Base-by-base conservation (phyloP, 345 rosid genomes). In the Abelmoschus esculentus region DNA sequence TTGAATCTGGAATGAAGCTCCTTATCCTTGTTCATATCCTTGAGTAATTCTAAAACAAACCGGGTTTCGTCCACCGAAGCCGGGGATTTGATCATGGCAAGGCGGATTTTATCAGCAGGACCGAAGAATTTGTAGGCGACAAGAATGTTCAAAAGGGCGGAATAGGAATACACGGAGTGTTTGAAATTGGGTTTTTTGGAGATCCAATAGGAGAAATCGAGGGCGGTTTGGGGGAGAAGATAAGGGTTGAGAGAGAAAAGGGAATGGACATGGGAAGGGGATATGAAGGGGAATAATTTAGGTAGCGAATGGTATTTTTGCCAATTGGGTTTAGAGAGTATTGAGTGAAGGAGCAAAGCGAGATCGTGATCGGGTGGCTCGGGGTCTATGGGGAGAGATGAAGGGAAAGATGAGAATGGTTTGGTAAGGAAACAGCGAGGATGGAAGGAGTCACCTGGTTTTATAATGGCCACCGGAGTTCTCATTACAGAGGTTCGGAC, bases 121-220 rank as follows among this genome's bases (percentile, higher is more conserved):
- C 71, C 76, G 6, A 79, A 72, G 14, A 74, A 74, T 17, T 52
- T 59, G 71, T 70, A 74, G 6, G 67, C 71, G 44, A 87, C 75
- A 61, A 86, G 78, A 61, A 86, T 77, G 72, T 73, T 71, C 11
- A 86, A 26, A 34, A 87, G 79, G 15, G 78, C 31, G 0, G 86
- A 82, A 74, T 87, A 77, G 17, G 88, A 74, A 7, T 70, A 74
- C 4, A 83, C 83, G 9, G 71, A 61, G 73, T 86, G 87, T 6
- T 75, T 84, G 72, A 87, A 87, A 10, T 78, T 75, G 10, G 83
- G 82, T 15, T 74, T 81, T 38, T 11, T 60, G 34, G 82, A 76
- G 58, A 87, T 47, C 78, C 84, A 86, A 44, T 77, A 69, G 72
- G 87, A 87, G 80, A 86, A 87, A 38, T 75, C 75, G n/a, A 82